These are phyloP conservation scores for Monascus purpureus DNA, from an alignment of 495 filamentous ascomycete species.

Conservation along the genomic window DNA sequence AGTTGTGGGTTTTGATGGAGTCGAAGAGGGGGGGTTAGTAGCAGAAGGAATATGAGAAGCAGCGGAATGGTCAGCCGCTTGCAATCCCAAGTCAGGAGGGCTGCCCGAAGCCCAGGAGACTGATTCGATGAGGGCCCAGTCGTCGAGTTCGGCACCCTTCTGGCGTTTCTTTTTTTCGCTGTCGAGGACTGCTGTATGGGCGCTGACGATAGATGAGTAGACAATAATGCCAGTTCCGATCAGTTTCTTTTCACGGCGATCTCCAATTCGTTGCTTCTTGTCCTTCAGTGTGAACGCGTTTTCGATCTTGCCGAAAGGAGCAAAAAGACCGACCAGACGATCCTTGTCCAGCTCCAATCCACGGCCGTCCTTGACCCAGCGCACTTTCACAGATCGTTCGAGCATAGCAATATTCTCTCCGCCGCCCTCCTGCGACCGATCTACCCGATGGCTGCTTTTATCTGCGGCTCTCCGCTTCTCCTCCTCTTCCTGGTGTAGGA, in stretches of 20 bases:
- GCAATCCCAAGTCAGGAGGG: constrained; percentile 29
- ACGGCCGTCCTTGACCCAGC: constrained; percentile 38
- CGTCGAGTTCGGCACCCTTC: constrained; percentile 10
- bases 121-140: constrained; percentile 36
- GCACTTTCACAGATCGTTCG: constrained; percentile 45
- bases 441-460: constrained; percentile 21
- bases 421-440: constrained; percentile 26
- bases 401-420: constrained; percentile 37
- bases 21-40: constrained; percentile 6
- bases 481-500: constrained; percentile 22
- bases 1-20: constrained; percentile 12
- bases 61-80: constrained; percentile 2
- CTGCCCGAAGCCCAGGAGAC: constrained; percentile 43
- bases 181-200: constrained; percentile 45
- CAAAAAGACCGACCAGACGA: constrained; percentile 29
- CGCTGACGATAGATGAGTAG: constrained; percentile 44
- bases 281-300: constrained; percentile 39
- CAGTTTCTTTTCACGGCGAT: constrained; percentile 38
- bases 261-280: constrained; percentile 36
- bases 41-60: constrained; percentile 10
- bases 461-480: constrained; percentile 18
- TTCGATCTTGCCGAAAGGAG: constrained; percentile 42
- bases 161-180: constrained; percentile 25
- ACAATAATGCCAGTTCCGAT: constrained; percentile 41
- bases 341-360: constrained; percentile 31